Base-by-base conservation (phyloP, 1,284 basidiomycete genomes). In the Sphagnurus paluster region DNA sequence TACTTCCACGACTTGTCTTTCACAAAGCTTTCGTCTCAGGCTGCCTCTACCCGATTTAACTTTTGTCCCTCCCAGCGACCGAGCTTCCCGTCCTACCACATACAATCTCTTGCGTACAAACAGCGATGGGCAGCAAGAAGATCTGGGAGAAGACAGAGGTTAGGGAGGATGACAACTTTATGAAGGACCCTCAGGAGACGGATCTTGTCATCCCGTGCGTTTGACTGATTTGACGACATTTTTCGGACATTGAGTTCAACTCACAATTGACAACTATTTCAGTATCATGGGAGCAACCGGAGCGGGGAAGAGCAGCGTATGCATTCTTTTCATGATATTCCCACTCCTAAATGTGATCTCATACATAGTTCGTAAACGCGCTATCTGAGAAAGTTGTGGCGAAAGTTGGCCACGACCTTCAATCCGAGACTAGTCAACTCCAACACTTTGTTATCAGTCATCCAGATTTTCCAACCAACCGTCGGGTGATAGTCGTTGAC, bases 401-500 rank as follows among this genome's bases (percentile, higher is more conserved):
- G 21, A 11, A 33, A 16, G 50, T 56, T 16, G 56, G 56, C 5
- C 51, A 59, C 21, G 30, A 45, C 11, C 42, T 57, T 35, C 17
- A 46, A 19, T 60, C 59, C 2, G 52, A 56, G 20, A 61, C 57
- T 6, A 46, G 45, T 9, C 46, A 53, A 19, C 39, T 58, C 2
- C 46, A 49, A 1, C 44, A 41, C n/a, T 42, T 55, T 33, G 39
- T 49, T 10, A 4, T 48, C 24, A 45, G 24, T 37, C 39, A 46
- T 37, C 46, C 40, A 4, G 14, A 19, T 29, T 44, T 36, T 30
- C 34, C n/a, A 3, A 33, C 23, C 2, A 49, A 42, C n/a, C 56
- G 53, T 19, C 30, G n/a, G n/a, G n/a, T 59, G 16, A 44, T 60
- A 21, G 33, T 62, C 9, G 46, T 62, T 10, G 60, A 62, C 26